Evolutionary conservation across 805 yeast genomes (phyloP).

Genomic region (Suhomyces xylopsoci): DNA sequence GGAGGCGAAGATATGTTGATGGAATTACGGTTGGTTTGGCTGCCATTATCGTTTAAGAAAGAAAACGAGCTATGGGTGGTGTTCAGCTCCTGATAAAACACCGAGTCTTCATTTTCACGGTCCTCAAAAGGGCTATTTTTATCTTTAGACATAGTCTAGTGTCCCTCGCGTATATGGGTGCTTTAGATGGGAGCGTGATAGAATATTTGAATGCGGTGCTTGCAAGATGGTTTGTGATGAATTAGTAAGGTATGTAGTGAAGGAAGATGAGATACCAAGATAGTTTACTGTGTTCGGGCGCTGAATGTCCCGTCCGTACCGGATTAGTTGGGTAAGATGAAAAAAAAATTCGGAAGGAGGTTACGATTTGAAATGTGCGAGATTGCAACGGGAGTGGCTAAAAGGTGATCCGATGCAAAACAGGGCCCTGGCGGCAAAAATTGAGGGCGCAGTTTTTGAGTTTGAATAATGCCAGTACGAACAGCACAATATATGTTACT

Average conservation of each 20-base stretch:
- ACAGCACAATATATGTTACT: neutral
- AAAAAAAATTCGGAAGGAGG: neutral
- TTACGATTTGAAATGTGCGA: neutral
- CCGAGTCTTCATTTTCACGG: neutral
- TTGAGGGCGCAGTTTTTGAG: neutral
- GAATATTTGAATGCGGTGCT: too few relatives aligned
- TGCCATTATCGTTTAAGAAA: constrained; percentile 1
- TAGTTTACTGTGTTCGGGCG: neutral
- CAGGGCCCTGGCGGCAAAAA: neutral
- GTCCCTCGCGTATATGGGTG: neutral
- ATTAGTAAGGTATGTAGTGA: neutral
- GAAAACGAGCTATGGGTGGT: constrained; percentile 2
- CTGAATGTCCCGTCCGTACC: neutral
- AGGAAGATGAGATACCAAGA: neutral
- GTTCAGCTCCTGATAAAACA: neutral
- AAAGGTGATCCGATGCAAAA: neutral
- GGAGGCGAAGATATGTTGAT: neutral
- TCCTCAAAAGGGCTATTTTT: neutral
- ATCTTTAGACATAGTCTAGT: neutral
- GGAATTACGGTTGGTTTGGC: neutral
- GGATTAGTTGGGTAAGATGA: neutral
- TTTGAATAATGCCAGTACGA: neutral
- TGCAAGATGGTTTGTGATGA: neutral
- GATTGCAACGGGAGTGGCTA: neutral
- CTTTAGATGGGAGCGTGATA: too few relatives aligned